Base-by-base conservation (phyloP, 2,329 filamentous ascomycete species). In the Colletotrichum echinochloae region DNA sequence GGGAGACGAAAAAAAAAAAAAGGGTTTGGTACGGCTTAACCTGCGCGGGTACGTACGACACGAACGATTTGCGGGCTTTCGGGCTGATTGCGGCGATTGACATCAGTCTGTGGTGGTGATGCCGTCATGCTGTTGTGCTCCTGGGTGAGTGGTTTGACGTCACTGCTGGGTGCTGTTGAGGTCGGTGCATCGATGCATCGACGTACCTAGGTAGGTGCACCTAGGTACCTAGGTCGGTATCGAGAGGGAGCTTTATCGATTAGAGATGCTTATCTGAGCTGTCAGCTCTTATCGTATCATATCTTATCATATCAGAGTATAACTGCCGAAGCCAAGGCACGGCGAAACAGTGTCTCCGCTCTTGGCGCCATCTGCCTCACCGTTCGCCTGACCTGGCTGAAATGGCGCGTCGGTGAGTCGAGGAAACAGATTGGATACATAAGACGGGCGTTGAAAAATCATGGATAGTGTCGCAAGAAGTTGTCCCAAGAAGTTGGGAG, bases 101-200 rank as follows among this genome's bases (percentile, higher is more conserved):
- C 66, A 70, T 71, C 68, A 71, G 65, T 46, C 48, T 63, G 59
- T 49, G 68, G 26, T 61, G 64, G 30, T 65, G 60, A 71, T 71
- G 69, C 66, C 69, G 69, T 71, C 69, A 71, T 71, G 35, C 49
- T 48, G 55, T 30, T 33, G 59, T 51, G 59, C 46, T 49, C 9
- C n/a, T 6, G 20, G 41, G 41, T 9, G 57, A 23, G 46, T 9
- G 46, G n/a, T 26, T 70, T 71, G 68, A 71, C 68, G 68, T 71
- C 68, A 71, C 68, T 49, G 20, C 39, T 33, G n/a, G 28, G 30
- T 60, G 55, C 39, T 39, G 46, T 48, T 52, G 44, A 54, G 52
- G 56, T 16, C 35, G 61, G 14, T 37, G 35, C 44, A 35, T 41
- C 11, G 44, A 20, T 23, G 26, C 23, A 28, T 28, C 48, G 23